Conservation (phyloP, 2,329 filamentous ascomycete genomes). For the Leptographium radiaticola region DNA sequence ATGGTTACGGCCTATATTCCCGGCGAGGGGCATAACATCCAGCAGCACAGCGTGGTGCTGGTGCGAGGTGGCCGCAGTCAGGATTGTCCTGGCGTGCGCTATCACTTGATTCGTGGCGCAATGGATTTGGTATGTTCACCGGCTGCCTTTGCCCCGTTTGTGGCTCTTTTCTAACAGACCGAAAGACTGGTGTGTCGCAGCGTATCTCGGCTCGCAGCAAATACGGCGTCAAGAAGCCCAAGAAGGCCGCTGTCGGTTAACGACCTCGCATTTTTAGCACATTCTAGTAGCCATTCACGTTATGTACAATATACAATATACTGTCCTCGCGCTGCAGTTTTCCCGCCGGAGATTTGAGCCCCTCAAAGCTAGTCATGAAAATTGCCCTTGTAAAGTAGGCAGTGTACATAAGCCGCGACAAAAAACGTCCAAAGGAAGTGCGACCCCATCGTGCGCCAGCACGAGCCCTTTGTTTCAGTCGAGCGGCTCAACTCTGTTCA, state of each 20-base stretch:
- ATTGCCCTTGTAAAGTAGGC: background rate
- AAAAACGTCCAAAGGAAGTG: background rate
- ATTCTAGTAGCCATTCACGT: background rate
- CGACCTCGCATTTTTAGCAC: background rate
- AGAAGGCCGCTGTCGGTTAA: conserved; percentile 52
- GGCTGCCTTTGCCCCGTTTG: background rate
- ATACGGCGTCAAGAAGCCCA: conserved; percentile 98
- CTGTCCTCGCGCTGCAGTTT: background rate
- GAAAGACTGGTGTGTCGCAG: conserved; percentile 77
- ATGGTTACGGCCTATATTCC: conserved; percentile 90
- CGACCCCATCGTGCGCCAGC: conserved; percentile 1
- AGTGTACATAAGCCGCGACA: background rate
- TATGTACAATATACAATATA: background rate
- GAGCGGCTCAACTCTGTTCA: background rate
- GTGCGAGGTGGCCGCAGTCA: conserved; percentile 87
- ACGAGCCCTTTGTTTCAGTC: background rate
- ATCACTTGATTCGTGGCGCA: conserved; percentile 82
- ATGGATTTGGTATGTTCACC: conserved; percentile 68
- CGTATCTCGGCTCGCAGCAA: conserved; percentile 80
- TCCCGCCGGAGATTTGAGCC: no score
- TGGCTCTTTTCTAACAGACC: background rate
- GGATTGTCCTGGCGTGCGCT: conserved; percentile 97
- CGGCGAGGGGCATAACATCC: conserved; percentile 95
- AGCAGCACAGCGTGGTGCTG: conserved; percentile 95
- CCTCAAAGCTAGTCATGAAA: background rate